Conservation (phyloP, 192 early-diverging fungal species). For the Cetraspora pellucida region DNA sequence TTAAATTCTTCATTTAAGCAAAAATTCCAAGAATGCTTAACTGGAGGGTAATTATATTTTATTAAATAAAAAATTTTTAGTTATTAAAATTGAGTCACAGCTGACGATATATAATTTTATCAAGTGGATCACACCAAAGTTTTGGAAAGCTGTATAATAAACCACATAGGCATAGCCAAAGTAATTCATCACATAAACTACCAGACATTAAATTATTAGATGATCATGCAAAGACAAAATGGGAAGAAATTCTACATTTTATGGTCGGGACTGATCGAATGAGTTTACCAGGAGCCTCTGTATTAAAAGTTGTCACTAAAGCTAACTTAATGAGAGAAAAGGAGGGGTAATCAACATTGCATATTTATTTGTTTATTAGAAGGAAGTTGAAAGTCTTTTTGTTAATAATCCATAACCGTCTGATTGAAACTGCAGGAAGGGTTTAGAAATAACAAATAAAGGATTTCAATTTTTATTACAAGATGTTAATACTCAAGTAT, state of each 20-base stretch:
- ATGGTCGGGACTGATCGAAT: conserved; percentile 84
- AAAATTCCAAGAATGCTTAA: conserved; percentile 72
- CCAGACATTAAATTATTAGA: conserved; percentile 77
- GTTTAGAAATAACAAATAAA: conserved; percentile 85
- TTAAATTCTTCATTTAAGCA: conserved; percentile 71
- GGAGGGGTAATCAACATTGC: conserved; percentile 37
- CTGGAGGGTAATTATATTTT: conserved; percentile 59
- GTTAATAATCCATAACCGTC: conserved; percentile 34
- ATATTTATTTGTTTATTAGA: conserved; percentile 29
- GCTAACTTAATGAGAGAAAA: conserved; percentile 73
- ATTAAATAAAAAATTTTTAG: neutral
- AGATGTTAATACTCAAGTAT: conserved; percentile 92
- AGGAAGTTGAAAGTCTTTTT: conserved; percentile 36
- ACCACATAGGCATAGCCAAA: conserved; percentile 45
- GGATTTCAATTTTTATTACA: conserved; percentile 98
- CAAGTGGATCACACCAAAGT: conserved; percentile 78
- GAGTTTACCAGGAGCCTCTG: conserved; percentile 66
- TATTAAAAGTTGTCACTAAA: conserved; percentile 70
- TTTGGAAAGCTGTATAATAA: conserved; percentile 79
- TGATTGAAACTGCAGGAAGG: conserved; percentile 33
- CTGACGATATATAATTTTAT: neutral
- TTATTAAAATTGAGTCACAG: neutral
- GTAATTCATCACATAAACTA: conserved; percentile 34
- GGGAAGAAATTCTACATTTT: conserved; percentile 93
- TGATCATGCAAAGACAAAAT: conserved; percentile 75